Evolutionary conservation across 768 basidiomycete species (phyloP), one percentile per base, ranked within the genome.

Genomic region (Tylopilus sp.): DNA sequence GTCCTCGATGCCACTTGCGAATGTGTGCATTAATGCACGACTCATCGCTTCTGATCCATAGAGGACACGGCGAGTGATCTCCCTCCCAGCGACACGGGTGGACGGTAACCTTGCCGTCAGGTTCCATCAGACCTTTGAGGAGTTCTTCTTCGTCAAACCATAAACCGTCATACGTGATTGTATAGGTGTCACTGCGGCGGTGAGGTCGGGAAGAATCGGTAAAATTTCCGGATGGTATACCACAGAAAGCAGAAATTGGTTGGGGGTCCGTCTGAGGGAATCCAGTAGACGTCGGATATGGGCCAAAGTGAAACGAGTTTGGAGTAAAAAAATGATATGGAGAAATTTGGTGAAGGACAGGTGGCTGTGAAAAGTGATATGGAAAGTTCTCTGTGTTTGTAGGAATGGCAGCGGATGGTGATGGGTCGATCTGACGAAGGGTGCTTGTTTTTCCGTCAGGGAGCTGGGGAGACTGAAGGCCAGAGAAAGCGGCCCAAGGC

Each of bases 1-100:
- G 33, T 4, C 46, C 50, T 40, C 56, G 44, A 3, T 65, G 59
- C 54, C 63, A 64, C 40, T 30, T 53, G 23, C 51, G 62, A 30
- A 56, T 58, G 17, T 64, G 62, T 1, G 5, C 1, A 3, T 48
- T 53, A n/a, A 36, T 36, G 35, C n/a, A 36, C n/a, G 35, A 36
- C 17, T 36, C 35, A n/a, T 18, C 35, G 8, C 35, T 17, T 18
- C 35, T 36, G n/a, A 36, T 36, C 35, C 35, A 36, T 8, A 18
- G 35, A 8, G 7, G 35, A 36, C 35, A n/a, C 17, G 35, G 35
- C 17, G n/a, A 5, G 35, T 6, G 35, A 18, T 4, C 35, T 36
- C n/a, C n/a, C 17, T n/a, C 35, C 35, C 15, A 36, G n/a, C 35
- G 35, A n/a, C n/a, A 36, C 35, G 8, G 35, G 35, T 47, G 41